These are phyloP conservation scores for Citrus reticulata DNA, from an alignment of 345 rosid species.

Conservation along the genomic window DNA sequence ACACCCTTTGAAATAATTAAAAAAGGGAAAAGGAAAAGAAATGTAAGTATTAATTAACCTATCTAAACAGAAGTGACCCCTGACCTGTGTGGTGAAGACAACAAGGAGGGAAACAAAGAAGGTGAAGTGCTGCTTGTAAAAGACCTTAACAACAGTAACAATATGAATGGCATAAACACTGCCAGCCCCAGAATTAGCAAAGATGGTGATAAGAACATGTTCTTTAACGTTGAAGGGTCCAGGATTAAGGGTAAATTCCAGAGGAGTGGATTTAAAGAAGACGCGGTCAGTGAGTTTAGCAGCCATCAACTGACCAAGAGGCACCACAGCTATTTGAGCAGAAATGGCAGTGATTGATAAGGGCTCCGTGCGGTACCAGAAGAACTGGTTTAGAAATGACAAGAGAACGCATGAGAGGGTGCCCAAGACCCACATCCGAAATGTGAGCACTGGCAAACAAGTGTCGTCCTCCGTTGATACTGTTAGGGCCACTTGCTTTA, in stretches of 20 bases:
- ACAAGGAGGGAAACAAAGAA: conserved; percentile 87
- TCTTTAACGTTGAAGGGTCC: conserved; percentile 98
- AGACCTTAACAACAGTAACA: conserved; percentile 85
- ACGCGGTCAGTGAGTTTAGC: conserved; percentile 61
- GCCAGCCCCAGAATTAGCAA: conserved; percentile 97
- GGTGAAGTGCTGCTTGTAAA: conserved; percentile 70
- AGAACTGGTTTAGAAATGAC: conserved; percentile 93
- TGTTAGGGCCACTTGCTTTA: conserved; percentile 84
- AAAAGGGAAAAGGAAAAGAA: too few species aligned
- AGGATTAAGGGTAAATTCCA: conserved; percentile 85
- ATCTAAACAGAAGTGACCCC: not conserved
- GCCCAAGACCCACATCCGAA: conserved; percentile 94
- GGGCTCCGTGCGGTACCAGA: conserved; percentile 95
- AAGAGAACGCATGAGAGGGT: conserved; percentile 62
- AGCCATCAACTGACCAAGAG: conserved; percentile 91
- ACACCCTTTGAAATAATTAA: not conserved
- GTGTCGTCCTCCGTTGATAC: conserved; percentile 86
- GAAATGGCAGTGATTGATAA: conserved; percentile 90
- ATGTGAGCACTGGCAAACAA: conserved; percentile 80
- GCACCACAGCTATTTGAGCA: conserved; percentile 93
- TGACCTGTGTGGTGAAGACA: conserved; percentile 81
- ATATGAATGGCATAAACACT: conserved; percentile 83
- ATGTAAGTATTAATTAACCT: too few species aligned
- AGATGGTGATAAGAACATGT: conserved; percentile 89
- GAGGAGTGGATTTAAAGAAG: conserved; percentile 59